Base-by-base conservation (phyloP, 1,139 yeast species). In the Suzukiozyma palmioleophila region DNA sequence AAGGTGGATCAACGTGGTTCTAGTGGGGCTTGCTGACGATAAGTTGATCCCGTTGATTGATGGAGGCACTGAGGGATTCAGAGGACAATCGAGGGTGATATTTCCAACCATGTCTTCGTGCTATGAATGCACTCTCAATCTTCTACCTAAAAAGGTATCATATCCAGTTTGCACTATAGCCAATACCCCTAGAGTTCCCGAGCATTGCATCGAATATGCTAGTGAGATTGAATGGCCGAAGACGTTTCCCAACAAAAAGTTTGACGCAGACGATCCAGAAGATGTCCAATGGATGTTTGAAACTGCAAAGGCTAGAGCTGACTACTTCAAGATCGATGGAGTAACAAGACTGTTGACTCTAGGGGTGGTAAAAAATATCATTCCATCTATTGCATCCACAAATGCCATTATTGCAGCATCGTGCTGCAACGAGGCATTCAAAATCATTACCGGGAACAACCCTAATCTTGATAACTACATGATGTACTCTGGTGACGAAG, bases 101-200 rank as follows among this genome's bases (percentile, higher is more conserved):
- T 62, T 89, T 13, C 97, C 98, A 0, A 79, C 90, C 0, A 60
- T 88, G 26, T 79, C 92, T 0, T 84, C 96, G 0, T 92, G 98
- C 62, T 90, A 88, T 64, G 97, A 92, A 58, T 92, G 98, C 54
- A 85, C 96, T 1, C 67, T 87, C 36, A 89, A 84, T 45, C 75
- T 90, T 62, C 68, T 87, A 26, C 79, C 87, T 7, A 79, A 81
- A 2, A 81, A 79, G 49, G 73, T 76, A 6, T 81, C 88, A 0
- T 87, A 81, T 52, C 97, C 98, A 1, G 82, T 92, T 44, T 92
- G 98, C 61, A 92, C 98, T 1, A 84, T 92, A 40, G 95, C 97
- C 8, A 86, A 89, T 46, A 89, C 95, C 3, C 98, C 98, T 8
- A 65, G 98, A 45, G 64, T 88, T 11, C 94, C 97, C 0, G 97